These are phyloP conservation scores for Aspergillus sp. DNA, from an alignment of 2,329 filamentous ascomycete genomes.

Conservation along the genomic window DNA sequence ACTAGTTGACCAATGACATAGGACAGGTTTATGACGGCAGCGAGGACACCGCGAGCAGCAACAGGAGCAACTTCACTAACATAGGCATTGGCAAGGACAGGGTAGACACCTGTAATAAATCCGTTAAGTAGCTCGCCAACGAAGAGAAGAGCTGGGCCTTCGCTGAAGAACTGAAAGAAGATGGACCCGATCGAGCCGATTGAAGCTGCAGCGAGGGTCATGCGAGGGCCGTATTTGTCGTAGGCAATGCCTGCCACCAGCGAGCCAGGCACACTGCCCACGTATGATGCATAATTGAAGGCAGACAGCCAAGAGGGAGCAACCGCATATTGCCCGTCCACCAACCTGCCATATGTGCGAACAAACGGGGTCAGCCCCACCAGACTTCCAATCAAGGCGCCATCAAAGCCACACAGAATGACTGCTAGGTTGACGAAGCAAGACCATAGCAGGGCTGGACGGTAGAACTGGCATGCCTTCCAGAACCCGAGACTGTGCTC, in stretches of 20 bases:
- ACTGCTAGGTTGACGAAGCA: not conserved
- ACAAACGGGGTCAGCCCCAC: not conserved
- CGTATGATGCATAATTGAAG: not conserved
- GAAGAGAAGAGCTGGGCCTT: constrained; percentile 45
- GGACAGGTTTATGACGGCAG: constrained; percentile 45
- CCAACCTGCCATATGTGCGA: not conserved
- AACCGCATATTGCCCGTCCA: not conserved
- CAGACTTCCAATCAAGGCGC: not conserved
- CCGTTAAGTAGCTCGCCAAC: constrained; percentile 51
- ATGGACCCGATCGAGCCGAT: constrained; percentile 29
- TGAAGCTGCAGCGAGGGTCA: not conserved
- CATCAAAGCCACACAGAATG: not conserved
- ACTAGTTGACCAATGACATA: constrained; percentile 50
- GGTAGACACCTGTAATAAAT: constrained; percentile 51
- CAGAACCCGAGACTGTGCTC: not conserved
- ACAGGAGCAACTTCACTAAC: constrained; percentile 46
- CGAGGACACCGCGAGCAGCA: constrained; percentile 40
- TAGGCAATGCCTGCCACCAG: not conserved
- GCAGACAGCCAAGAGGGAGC: not conserved
- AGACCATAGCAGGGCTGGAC: not conserved
- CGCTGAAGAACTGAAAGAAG: constrained; percentile 51
- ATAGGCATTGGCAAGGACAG: constrained; percentile 46
- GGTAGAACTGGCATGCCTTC: not conserved
- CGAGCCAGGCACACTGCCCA: not conserved
- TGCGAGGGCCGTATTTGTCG: not conserved